phyloP scores from a whole-genome alignment of 164 flowering plant species.

The Protea cynaroides region DNA sequence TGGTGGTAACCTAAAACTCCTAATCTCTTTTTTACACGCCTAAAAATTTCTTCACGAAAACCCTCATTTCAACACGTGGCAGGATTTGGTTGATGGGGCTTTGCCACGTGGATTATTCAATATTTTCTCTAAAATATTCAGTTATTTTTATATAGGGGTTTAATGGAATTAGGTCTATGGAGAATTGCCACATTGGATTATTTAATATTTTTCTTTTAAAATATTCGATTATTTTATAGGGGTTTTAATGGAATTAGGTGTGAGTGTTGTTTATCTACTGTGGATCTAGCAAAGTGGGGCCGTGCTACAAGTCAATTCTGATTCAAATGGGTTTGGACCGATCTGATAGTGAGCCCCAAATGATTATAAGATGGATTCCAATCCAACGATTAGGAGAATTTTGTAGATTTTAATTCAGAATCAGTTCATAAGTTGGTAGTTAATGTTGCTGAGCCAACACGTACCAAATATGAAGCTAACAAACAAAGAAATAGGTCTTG shows the following conservation, averaged over 20 bases:
- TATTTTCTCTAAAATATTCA: not conserved
- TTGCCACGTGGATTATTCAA: not conserved
- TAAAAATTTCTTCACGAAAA: slow-evolving; percentile 9
- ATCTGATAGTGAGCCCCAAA: too few relatives aligned
- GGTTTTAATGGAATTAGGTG: slow-evolving; percentile 10
- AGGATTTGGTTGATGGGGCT: not conserved
- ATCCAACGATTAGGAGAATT: too few relatives aligned
- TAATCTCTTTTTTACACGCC: slow-evolving; percentile 22
- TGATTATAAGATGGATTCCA: too few relatives aligned
- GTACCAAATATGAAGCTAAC: not conserved
- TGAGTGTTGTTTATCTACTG: slow-evolving; percentile 21
- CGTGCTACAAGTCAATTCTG: too few relatives aligned
- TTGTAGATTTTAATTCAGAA: too few relatives aligned
- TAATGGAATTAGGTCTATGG: slow-evolving; percentile 13
- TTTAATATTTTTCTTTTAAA: too few relatives aligned
- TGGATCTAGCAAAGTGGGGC: too few relatives aligned
- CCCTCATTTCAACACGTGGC: slow-evolving; percentile 9
- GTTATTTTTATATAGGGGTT: not conserved
- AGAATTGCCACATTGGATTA: too few relatives aligned
- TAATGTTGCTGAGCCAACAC: not conserved
- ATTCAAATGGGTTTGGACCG: too few relatives aligned
- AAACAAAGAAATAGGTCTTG: not conserved
- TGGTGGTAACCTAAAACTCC: slow-evolving; percentile 22
- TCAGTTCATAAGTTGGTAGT: not conserved
- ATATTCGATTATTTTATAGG: not conserved